Evolutionary conservation across 768 basidiomycete genomes (phyloP), one percentile per base, ranked within the genome.

Genomic region (Hortiboletus flavorubellus): DNA sequence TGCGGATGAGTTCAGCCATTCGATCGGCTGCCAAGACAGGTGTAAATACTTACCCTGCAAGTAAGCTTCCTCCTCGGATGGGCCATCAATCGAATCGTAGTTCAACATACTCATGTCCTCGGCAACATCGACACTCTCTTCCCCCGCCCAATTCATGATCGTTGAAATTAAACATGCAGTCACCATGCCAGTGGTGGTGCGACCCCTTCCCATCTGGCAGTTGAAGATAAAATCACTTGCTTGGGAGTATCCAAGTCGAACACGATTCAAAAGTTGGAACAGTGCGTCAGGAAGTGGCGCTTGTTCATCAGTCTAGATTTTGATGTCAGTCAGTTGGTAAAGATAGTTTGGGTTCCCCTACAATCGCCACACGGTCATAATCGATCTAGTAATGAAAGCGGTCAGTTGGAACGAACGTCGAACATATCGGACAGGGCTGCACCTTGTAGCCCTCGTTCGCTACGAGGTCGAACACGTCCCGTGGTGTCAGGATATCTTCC

Each of bases 141-240:
- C 72, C 30, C 72, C 78, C 40, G 74, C 68, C 84, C 88, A 87
- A 47, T 78, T 76, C 72, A 81, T 75, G 9, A 82, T 82, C 3
- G 84, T 90, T 11, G 93, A 88, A 49, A 97, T 90, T 26, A 98
- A 75, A 53, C 87, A 91, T 0, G 92, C 91, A 26, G 87, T 85
- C 53, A 93, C 83, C 93, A 98, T 98, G 6, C 97, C 97, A 0
- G 94, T 98, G 0, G 97, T 99, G 7, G 97, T 99, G 38, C 89
- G 79, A 15, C 86, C 89, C 52, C 89, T 77, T 23, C 91, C 91
- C 93, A 98, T 96, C 71, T 98, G 97, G 71, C 97, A 99, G 63
- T 98, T 98, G 76, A 97, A 98, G 44, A 93, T 75, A 62, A 93
- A 89, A 61, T 92, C 91, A 5, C 84, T 88, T 1, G 85, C 81